Conservation (phyloP, 2,329 filamentous ascomycete genomes). For the Atkinsonella hypoxylon region DNA sequence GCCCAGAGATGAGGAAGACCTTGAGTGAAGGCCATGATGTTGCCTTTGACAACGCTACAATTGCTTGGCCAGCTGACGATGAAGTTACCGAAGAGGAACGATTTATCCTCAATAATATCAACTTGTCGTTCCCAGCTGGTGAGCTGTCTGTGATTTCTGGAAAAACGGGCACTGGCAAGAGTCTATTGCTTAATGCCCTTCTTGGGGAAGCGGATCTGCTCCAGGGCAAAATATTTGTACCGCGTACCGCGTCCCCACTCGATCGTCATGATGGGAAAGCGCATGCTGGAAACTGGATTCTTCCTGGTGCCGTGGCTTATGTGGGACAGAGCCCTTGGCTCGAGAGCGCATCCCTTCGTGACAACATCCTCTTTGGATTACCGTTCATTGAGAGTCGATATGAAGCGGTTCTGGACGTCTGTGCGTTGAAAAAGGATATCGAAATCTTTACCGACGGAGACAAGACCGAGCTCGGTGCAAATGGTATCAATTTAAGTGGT, state of each 20-base stretch:
- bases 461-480: conserved; percentile 69
- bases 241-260: conserved; percentile 33
- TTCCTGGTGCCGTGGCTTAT: conserved; percentile 58
- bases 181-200: conserved; percentile 59
- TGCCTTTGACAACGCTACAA: conserved; percentile 52
- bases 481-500: conserved; percentile 74
- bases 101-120: conserved; percentile 54
- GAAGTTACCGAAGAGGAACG: conserved; percentile 42
- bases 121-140: conserved; percentile 52
- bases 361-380: conserved; percentile 70
- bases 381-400: conserved; percentile 61
- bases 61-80: conserved; percentile 63
- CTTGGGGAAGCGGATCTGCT: conserved; percentile 65
- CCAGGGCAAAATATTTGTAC: conserved; percentile 46
- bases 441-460: conserved; percentile 68
- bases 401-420: conserved; percentile 56
- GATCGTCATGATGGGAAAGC: conserved; percentile 52
- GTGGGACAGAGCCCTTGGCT: conserved; percentile 78
- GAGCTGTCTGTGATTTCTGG: conserved; percentile 66
- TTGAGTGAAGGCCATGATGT: conserved; percentile 46
- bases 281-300: conserved; percentile 53
- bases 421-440: conserved; percentile 64
- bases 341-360: conserved; percentile 65
- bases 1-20: conserved; percentile 48
- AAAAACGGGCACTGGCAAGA: conserved; percentile 69